Evolutionary conservation across 129 eudicot species (phyloP).

Genomic region (Ambrosia artemisiifolia): DNA sequence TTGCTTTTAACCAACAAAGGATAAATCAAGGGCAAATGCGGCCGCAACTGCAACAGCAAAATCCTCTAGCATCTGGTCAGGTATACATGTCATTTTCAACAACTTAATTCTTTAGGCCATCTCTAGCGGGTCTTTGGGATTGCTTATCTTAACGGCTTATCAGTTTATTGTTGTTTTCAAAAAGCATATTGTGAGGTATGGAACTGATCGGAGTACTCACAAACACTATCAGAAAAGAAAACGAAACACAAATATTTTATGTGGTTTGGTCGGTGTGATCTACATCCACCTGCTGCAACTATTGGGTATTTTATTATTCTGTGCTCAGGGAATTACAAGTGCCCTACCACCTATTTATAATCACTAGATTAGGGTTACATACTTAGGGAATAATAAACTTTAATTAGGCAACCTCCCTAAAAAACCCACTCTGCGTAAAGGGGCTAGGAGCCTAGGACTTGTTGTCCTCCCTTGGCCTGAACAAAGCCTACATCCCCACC

Average conservation of each 20-base stretch:
- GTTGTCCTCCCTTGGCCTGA: too few species aligned
- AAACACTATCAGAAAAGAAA: neutral
- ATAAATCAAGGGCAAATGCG: constrained; percentile 61
- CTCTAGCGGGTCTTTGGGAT: neutral
- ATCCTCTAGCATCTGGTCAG: constrained; percentile 63
- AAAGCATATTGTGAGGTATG: neutral
- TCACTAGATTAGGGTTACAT: too few species aligned
- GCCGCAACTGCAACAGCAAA: constrained; percentile 80
- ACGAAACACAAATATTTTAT: neutral
- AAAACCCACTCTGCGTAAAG: too few species aligned
- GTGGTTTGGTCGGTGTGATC: neutral
- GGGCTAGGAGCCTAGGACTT: too few species aligned
- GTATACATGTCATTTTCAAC: constrained; percentile 31
- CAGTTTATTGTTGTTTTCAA: too few species aligned
- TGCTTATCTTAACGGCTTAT: neutral
- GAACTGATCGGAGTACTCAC: neutral
- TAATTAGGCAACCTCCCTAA: too few species aligned
- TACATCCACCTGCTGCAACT: too few species aligned
- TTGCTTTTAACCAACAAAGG: constrained; percentile 69
- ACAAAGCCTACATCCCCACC: too few species aligned
- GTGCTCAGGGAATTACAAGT: too few species aligned
- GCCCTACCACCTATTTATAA: too few species aligned
- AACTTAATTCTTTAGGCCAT: constrained; percentile 1
- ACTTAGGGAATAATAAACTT: too few species aligned
- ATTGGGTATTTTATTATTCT: too few species aligned